Evolutionary conservation across 1,284 basidiomycete species (phyloP).

Genomic region (Apiotrichum sp.): DNA sequence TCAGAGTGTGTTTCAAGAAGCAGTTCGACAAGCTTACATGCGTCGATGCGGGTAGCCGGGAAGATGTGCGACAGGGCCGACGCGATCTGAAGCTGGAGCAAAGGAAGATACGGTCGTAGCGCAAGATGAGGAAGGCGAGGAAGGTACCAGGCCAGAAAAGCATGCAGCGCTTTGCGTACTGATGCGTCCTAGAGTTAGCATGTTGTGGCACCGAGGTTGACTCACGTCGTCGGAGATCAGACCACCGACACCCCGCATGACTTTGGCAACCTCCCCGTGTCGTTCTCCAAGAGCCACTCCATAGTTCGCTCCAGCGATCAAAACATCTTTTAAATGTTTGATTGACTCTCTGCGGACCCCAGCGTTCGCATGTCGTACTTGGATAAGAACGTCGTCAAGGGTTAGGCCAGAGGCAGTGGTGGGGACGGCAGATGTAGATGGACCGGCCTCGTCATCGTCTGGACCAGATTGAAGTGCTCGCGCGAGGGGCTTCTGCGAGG

Average conservation of each 20-base stretch:
- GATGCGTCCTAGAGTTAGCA: slow-evolving; percentile 41
- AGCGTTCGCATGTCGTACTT: slow-evolving; percentile 77
- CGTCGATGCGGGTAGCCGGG: slow-evolving; percentile 86
- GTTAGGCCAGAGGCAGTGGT: slow-evolving; percentile 71
- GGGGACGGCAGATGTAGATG: slow-evolving; percentile 53
- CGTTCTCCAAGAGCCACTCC: slow-evolving; percentile 46
- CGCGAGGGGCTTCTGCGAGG: slow-evolving; percentile 59
- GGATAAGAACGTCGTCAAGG: slow-evolving; percentile 69
- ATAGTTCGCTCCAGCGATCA: slow-evolving; percentile 60
- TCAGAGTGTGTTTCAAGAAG: slow-evolving; percentile 67
- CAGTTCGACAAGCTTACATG: slow-evolving; percentile 72
- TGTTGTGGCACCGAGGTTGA: not conserved
- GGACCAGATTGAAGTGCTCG: slow-evolving; percentile 27
- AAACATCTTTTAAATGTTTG: slow-evolving; percentile 71
- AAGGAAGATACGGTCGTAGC: slow-evolving; percentile 62
- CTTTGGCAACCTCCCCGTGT: slow-evolving; percentile 53
- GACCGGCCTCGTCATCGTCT: slow-evolving; percentile 52
- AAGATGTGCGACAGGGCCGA: slow-evolving; percentile 94
- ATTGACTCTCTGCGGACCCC: slow-evolving; percentile 73
- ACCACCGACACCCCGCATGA: slow-evolving; percentile 64
- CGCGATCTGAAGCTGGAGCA: slow-evolving; percentile 74
- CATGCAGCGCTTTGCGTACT: slow-evolving; percentile 49
- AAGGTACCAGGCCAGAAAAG: slow-evolving; percentile 62
- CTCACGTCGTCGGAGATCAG: slow-evolving; percentile 74
- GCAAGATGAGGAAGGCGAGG: slow-evolving; percentile 55